A percentile compares a stretch with the other conserved stretches of the same genome.
phyloP scores from a whole-genome alignment of 768 basidiomycete species.

The Boletus huronensis region DNA sequence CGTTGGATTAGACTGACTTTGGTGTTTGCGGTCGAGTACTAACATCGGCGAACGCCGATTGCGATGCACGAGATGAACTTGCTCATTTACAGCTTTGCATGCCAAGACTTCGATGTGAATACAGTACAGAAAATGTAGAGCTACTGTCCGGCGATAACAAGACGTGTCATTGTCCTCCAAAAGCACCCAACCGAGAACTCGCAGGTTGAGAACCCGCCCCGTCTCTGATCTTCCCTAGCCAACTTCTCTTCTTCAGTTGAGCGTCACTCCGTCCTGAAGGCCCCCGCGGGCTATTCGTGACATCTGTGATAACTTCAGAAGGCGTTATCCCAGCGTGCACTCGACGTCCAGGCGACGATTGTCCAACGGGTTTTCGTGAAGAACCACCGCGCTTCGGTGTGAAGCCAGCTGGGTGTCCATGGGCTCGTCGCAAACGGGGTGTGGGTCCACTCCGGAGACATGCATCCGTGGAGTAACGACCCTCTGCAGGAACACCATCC shows the following conservation, averaged over 20 bases:
- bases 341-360: conserved; percentile 50
- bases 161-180: conserved; percentile 25
- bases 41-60: conserved; percentile 21
- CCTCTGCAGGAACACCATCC: conserved; percentile 60
- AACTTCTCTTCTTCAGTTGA: conserved; percentile 51
- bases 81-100: background rate
- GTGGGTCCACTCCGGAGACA: conserved; percentile 40
- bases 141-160: conserved; percentile 13
- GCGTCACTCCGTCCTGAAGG: conserved; percentile 21
- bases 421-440: conserved; percentile 60
- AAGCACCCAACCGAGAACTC: conserved; percentile 18
- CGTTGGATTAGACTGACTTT: background rate
- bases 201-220: conserved; percentile 21
- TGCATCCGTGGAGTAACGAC: conserved; percentile 46
- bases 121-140: conserved; percentile 16
- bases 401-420: conserved; percentile 61
- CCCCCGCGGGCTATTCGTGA: conserved; percentile 62
- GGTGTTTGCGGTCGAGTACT: background rate
- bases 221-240: conserved; percentile 69
- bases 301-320: conserved; percentile 44
- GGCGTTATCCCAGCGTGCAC: conserved; percentile 39
- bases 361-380: conserved; percentile 28
- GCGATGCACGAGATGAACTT: background rate
- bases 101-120: conserved; percentile 1
- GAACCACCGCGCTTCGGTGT: conserved; percentile 61